phyloP scores from a whole-genome alignment of 2,329 filamentous ascomycete genomes.

The Seiridium unicorne region DNA sequence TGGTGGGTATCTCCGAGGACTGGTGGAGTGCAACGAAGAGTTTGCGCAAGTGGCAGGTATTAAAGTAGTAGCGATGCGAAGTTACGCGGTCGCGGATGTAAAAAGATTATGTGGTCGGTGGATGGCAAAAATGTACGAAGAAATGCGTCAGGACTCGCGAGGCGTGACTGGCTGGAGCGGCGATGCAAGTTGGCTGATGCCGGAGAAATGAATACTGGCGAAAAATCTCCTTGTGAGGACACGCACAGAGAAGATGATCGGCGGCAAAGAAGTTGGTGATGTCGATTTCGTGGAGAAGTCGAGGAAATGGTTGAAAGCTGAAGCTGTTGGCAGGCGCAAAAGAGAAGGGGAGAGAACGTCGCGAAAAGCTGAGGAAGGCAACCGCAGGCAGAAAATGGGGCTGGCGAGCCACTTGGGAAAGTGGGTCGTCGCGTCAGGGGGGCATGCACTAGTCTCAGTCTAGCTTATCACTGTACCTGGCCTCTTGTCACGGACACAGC shows the following conservation, averaged over 20 bases:
- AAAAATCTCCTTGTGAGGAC: slow-evolving; percentile 5
- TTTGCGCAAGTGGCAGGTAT: neutral
- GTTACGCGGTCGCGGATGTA: neutral
- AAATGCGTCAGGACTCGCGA: neutral
- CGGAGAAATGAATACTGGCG: slow-evolving; percentile 11
- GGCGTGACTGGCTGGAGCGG: slow-evolving; percentile 12
- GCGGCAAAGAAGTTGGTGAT: neutral
- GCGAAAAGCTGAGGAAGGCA: slow-evolving; percentile 9
- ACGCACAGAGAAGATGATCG: neutral
- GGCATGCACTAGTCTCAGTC: neutral
- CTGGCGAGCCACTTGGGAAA: neutral
- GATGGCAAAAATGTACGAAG: neutral
- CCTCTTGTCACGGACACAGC: neutral
- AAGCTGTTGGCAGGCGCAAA: slow-evolving; percentile 7
- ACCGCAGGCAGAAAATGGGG: slow-evolving; percentile 7
- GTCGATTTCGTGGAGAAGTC: neutral
- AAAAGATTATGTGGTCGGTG: neutral
- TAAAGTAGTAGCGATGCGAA: neutral
- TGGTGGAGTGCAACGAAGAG: slow-evolving; percentile 9
- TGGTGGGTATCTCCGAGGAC: too few species aligned
- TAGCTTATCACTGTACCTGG: neutral
- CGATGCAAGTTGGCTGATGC: slow-evolving; percentile 33
- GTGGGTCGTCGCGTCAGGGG: neutral
- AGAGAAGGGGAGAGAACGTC: neutral
- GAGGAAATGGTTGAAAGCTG: neutral